Evolutionary conservation across 345 rosid genomes (phyloP).

Genomic region (Gossypium raimondii): DNA sequence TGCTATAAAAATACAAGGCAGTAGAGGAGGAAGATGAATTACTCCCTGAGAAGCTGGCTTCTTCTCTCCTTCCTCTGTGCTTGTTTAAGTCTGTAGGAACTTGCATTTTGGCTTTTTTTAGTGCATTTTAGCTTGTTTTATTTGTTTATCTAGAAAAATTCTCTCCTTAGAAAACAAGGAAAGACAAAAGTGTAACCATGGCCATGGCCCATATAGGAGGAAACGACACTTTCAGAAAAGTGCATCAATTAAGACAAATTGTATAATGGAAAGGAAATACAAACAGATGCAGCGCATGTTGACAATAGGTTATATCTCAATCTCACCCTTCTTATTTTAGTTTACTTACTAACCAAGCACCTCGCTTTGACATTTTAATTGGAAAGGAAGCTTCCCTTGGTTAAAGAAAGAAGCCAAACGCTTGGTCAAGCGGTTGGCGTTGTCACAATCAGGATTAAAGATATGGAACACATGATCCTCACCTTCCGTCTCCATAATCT

Average conservation of each 20-base stretch:
- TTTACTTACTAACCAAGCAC: background rate
- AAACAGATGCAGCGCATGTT: background rate
- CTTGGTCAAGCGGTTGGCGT: constrained; percentile 41
- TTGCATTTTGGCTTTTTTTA: too few species aligned
- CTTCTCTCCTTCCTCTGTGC: too few species aligned
- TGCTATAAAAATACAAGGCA: constrained; percentile 84
- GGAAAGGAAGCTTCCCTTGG: constrained; percentile 9
- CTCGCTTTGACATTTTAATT: background rate
- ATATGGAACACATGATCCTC: constrained; percentile 76
- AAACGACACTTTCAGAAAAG: background rate
- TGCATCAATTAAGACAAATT: background rate
- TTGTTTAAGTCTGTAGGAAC: too few species aligned
- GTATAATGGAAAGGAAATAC: background rate
- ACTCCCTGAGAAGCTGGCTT: constrained; percentile 80
- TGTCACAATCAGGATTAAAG: constrained; percentile 41
- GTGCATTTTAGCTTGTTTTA: too few species aligned
- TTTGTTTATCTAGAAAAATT: too few species aligned
- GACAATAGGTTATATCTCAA: background rate
- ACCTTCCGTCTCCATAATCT: constrained; percentile 51
- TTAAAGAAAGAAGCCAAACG: constrained; percentile 48
- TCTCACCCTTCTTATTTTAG: background rate
- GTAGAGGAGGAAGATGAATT: constrained; percentile 97
- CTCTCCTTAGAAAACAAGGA: background rate
- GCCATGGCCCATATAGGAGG: background rate
- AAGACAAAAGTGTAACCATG: background rate